Base-by-base conservation (phyloP, 116 monocot species). In the Dioscorea cayenensis region DNA sequence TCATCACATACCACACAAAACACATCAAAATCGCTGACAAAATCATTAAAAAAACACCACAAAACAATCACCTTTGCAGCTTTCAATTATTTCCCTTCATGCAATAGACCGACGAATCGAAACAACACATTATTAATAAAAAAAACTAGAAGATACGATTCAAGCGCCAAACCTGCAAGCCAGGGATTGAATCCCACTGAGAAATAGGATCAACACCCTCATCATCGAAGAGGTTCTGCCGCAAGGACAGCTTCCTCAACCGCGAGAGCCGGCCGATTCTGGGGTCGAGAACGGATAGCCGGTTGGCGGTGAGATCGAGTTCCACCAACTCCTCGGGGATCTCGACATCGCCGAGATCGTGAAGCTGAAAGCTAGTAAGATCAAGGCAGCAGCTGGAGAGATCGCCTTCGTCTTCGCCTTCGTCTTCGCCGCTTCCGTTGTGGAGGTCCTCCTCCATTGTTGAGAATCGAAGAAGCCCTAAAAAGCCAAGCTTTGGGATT, bases 241-340 rank as follows among this genome's bases (percentile, higher is more conserved):
- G 84, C 25, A 99, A 72, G 13, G 94, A 93, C 38, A 99, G 84
- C 80, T 93, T 99, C 73, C 43, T 75, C 25, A 99, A 85, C 4
- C 63, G 69, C 7, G 80, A 64, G 68, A 99, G 79, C 20, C 23
- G 32, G 17, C 67, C 77, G 77, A 99, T 93, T 63, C 93, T 74
- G 5, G 73, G 76, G 66, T 99, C 93, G 36, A 99, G 52, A 62
- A 28, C 60, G 59, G 90, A 64, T 7, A 99, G 85, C 16, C 97
- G 71, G 67, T 99, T 99, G 19, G 97, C 90, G 38, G 97, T 99
- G 70, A 99, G 89, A 82, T 99, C 97, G 64, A 99, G 63, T 83
- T 99, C 93, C 48, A 87, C 75, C 52, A 99, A 76, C 14, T 21
- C 74, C 29, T 77, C 76, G 64, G 97, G 86, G 35, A 99, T 78